These are phyloP conservation scores for Xenosphaeropsis pyriputrescens DNA, from an alignment of 2,329 filamentous ascomycete species.

Conservation along the genomic window DNA sequence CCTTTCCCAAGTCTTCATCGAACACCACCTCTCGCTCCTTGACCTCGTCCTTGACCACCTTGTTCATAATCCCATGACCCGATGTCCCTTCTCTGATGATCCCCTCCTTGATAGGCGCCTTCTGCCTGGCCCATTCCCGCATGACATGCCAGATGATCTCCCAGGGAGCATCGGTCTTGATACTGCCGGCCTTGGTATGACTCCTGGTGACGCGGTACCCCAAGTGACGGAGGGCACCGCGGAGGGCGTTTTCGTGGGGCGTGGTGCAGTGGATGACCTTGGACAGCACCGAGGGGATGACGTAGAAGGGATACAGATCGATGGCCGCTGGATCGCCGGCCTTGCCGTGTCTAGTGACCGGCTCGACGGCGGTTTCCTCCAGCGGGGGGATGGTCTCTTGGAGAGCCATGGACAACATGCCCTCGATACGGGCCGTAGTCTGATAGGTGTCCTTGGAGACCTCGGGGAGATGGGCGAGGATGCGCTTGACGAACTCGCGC, in stretches of 20 bases:
- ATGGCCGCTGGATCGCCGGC: conserved; percentile 40
- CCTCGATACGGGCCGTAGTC: conserved; percentile 69
- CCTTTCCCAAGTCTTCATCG: conserved; percentile 63
- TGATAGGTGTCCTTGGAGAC: conserved; percentile 58
- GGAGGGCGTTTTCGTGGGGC: conserved; percentile 63
- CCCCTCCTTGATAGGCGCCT: conserved; percentile 59
- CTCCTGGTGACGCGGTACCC: conserved; percentile 77
- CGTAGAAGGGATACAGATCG: conserved; percentile 75
- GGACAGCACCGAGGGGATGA: conserved; percentile 60
- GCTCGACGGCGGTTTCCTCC: conserved; percentile 6
- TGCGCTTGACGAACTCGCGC: conserved; percentile 62
- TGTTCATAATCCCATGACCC: conserved; percentile 52
- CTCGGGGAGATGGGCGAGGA: conserved; percentile 58
- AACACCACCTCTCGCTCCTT: conserved; percentile 43
- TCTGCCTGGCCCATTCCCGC: conserved; percentile 79
- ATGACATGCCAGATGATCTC: conserved; percentile 82
- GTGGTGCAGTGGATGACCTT: conserved; percentile 68
- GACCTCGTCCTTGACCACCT: conserved; percentile 23
- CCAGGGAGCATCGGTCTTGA: conserved; percentile 93
- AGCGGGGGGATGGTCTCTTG: conserved; percentile 41
- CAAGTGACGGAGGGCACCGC: conserved; percentile 66
- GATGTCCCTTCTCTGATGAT: conserved; percentile 56
- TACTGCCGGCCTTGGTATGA: conserved; percentile 76
- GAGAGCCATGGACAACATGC: conserved; percentile 79
- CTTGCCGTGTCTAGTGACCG: conserved; percentile 16